Percentiles rank a stretch among this genome's conserved stretches.
Conservation (phyloP, 1,284 basidiomycete species). For the Leccinum brunneo-olivaceum region DNA sequence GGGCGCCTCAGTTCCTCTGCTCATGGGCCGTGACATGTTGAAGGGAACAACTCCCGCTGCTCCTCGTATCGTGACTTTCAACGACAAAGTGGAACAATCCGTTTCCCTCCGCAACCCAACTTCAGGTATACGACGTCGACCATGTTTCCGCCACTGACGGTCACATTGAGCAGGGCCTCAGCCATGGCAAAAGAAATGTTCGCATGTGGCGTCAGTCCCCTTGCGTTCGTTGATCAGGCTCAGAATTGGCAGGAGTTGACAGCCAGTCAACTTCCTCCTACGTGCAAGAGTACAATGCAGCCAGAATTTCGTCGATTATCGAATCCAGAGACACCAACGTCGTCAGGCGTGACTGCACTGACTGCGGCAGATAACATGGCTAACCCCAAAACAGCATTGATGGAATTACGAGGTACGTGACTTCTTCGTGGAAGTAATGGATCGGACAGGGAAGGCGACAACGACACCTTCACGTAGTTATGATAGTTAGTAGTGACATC, state of each 20-base stretch:
- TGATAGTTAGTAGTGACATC: too few relatives aligned
- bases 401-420: slow-evolving; percentile 47
- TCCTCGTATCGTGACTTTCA: slow-evolving; percentile 48
- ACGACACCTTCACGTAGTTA: too few relatives aligned
- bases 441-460: too few relatives aligned
- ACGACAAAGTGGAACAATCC: slow-evolving; percentile 39
- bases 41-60: slow-evolving; percentile 38
- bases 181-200: too few relatives aligned
- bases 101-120: slow-evolving; percentile 34
- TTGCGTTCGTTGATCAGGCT: slow-evolving; percentile 49
- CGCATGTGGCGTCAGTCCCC: too few relatives aligned
- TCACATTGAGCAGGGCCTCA: slow-evolving; percentile 30
- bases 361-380: slow-evolving; percentile 42
- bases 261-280: slow-evolving; percentile 33
- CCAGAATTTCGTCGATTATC: slow-evolving; percentile 54
- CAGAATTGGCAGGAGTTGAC: slow-evolving; percentile 38
- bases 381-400: slow-evolving; percentile 43
- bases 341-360: slow-evolving; percentile 34
- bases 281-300: slow-evolving; percentile 45
- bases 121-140: slow-evolving; percentile 32
- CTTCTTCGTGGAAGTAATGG: too few relatives aligned
- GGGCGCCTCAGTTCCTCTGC: slow-evolving; percentile 22
- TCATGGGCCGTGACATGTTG: slow-evolving; percentile 35
- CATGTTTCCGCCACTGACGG: slow-evolving; percentile 2
- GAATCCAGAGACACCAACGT: slow-evolving; percentile 44